Evolutionary conservation across 2,329 filamentous ascomycete genomes (phyloP).

Genomic region (Hymenoscyphus scutula): DNA sequence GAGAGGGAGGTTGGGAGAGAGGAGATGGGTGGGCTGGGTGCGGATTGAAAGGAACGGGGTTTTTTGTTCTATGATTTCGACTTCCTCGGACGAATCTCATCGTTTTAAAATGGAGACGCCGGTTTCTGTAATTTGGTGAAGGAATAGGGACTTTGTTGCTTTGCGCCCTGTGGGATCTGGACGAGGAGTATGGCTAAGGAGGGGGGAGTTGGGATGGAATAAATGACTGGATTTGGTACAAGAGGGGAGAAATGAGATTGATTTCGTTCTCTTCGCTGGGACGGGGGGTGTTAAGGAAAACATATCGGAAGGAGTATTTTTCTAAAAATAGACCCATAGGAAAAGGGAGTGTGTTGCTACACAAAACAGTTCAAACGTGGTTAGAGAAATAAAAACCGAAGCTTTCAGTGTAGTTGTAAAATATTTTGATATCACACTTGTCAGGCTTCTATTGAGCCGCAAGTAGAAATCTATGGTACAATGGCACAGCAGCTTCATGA

Average conservation of each 20-base stretch:
- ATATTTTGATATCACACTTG: slow-evolving; percentile 20
- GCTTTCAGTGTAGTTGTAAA: neutral
- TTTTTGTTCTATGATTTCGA: neutral
- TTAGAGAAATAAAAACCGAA: no score
- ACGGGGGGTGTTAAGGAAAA: neutral
- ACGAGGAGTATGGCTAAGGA: no score
- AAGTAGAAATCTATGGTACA: slow-evolving; percentile 38
- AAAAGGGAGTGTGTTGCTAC: neutral
- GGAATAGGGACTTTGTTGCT: no score
- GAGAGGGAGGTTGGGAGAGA: slow-evolving; percentile 55
- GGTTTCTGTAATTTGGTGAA: no score
- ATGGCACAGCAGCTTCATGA: slow-evolving; percentile 27
- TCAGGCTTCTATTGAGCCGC: slow-evolving; percentile 28
- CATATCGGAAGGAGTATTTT: neutral
- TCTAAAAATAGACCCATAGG: neutral
- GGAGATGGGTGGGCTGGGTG: slow-evolving; percentile 69
- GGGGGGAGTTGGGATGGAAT: no score
- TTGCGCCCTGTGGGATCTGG: no score
- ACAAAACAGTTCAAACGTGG: neutral
- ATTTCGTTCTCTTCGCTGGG: neutral
- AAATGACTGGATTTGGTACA: slow-evolving; percentile 66
- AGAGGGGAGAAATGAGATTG: slow-evolving; percentile 10
- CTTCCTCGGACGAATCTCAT: no score
- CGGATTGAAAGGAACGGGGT: slow-evolving; percentile 10
- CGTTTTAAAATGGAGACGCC: no score